Evolutionary conservation across 805 yeast species (phyloP), one percentile per base, ranked within the genome.

Genomic region (Metschnikowia drakensbergensis): DNA sequence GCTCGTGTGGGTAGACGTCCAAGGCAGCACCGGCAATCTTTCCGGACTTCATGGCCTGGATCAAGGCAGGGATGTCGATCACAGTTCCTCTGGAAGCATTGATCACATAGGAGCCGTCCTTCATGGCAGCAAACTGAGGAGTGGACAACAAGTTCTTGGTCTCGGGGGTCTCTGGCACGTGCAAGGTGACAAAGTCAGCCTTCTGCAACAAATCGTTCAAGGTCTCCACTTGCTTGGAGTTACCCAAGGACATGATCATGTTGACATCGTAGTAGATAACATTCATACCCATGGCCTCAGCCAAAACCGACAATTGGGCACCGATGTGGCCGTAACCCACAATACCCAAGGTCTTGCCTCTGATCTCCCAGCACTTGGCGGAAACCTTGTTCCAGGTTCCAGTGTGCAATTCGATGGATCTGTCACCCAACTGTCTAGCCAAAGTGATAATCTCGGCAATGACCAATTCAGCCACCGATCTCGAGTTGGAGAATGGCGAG

Each of bases 251-350:
- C 99, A 94, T 94, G 68, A 94, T 89, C 80, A 91, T 90, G 47
- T 80, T 65, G 36, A 88, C 86, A 69, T 94, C 99, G 69, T 90
- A 89, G 77, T 92, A 94, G 53, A 92, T 74, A 46, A 94, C 97
- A 59, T 86, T 87, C 96, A 94, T 85, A 73, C 99, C 99, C 83
- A 94, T 83, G 39, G 97, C 82, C 77, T 94, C 99, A 44, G 99
- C 98, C 60, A 94, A 75, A 8, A 94, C 99, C 6, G 96, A 87
- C 66, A 94, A 83, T 75, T 94, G 99, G 43, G 98, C 75, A 61
- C 99, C 99, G 74, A 94, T 94, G 71, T 94, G 99, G 61, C 99
- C 99, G 64, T 94, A 94, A 59, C 99, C 99, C 35, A 94, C 79
- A 63, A 94, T 94, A 53, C 99, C 99, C 61, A 94, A 78, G 42